Evolutionary conservation across 106 monocot species (phyloP), one percentile per base, ranked within the genome.

Genomic region (Dioscorea zingiberensis): DNA sequence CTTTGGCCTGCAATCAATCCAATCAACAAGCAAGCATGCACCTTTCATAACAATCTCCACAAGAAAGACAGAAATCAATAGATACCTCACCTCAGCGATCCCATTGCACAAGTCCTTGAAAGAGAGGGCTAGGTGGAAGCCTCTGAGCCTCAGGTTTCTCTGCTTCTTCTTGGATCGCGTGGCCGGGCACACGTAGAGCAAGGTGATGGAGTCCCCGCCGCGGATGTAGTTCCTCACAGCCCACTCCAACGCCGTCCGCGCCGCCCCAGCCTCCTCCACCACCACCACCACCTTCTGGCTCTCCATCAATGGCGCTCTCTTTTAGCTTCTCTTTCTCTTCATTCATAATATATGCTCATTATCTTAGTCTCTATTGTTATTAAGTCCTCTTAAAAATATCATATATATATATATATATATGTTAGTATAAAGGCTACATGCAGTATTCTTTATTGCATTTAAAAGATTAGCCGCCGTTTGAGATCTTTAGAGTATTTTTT

Each of bases 71-170:
- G 17, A 58, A 68, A 51, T 57, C 21, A n/a, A 57, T 21, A 8
- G 25, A 29, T 60, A 18, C 2, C 48, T 48, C 45, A 91, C 95
- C 83, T 97, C 91, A 47, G 85, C 79, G 62, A 88, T 71, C 28
- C 78, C 81, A 14, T 74, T 71, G 83, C 91, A 97, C 59, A 85
- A 78, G 28, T 97, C 97, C 60, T 77, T 85, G 77, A 97, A 88
- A n/a, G 97, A 83, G 60, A 92, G 88, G 30, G 97, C 97, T 23
- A 97, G 45, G 32, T 92, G 97, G 71, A 97, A 97, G 4, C 92
- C 97, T 56, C 61, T 80, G 30, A 91, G 91, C 26, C 97, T 61
- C 1, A 78, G 77, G 21, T 51, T 74, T 55, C 83, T 65, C 79
- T 71, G 76, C 88, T 78, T 81, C 66, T 54, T 77, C 73, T 46